Evolutionary conservation across 257 asterid genomes (phyloP).

Genomic region (Penstemon barbatus): DNA sequence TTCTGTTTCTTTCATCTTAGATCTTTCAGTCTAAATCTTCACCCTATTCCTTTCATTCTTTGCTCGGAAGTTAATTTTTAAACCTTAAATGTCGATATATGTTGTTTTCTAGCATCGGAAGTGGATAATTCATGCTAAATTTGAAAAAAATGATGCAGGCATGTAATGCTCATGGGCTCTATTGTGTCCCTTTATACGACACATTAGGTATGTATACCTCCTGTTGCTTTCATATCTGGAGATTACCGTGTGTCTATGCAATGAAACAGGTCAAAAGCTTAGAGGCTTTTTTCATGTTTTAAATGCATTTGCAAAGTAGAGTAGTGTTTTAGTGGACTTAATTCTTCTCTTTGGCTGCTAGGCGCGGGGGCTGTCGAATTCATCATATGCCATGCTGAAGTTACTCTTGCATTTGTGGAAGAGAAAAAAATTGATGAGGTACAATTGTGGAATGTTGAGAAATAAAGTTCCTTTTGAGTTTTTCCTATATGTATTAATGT

Average conservation of each 20-base stretch:
- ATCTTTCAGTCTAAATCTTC: slow-evolving; percentile 14
- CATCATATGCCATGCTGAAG: slow-evolving; percentile 94
- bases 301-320: slow-evolving; percentile 20
- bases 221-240: slow-evolving; percentile 9
- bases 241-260: slow-evolving; percentile 17
- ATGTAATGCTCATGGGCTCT: slow-evolving; percentile 93
- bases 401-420: slow-evolving; percentile 81
- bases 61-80: slow-evolving; percentile 8
- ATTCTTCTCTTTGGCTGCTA: slow-evolving; percentile 36
- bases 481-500: slow-evolving; percentile 15
- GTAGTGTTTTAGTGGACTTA: slow-evolving; percentile 14
- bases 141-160: slow-evolving; percentile 60
- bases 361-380: slow-evolving; percentile 98
- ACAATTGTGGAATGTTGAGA: slow-evolving; percentile 15
- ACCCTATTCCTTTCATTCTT: background rate
- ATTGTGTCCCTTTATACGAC: slow-evolving; percentile 90
- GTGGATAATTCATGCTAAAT: slow-evolving; percentile 27
- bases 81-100: slow-evolving; percentile 14
- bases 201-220: slow-evolving; percentile 66
- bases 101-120: slow-evolving; percentile 9
- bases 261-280: slow-evolving; percentile 18
- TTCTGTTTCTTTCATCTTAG: background rate
- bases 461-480: slow-evolving; percentile 19
- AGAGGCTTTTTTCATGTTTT: slow-evolving; percentile 20
- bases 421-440: slow-evolving; percentile 93